phyloP scores from a whole-genome alignment of 2,329 filamentous ascomycete species.

The Xenoacremonium recifei region DNA sequence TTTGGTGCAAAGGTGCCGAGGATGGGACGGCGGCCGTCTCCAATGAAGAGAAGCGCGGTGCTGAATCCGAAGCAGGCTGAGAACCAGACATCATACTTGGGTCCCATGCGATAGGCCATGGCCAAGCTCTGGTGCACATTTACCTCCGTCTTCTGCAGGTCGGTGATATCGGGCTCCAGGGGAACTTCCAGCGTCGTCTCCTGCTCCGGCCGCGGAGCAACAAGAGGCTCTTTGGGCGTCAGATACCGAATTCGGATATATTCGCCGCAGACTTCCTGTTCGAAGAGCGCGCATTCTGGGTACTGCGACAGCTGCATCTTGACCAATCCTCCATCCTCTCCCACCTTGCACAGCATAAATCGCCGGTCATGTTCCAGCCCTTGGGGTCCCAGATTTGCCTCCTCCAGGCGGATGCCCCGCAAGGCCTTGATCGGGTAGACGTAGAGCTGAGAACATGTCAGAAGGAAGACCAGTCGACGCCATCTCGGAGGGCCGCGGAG shows the following conservation, averaged over 20 bases:
- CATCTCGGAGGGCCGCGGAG: no score
- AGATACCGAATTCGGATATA: constrained; percentile 44
- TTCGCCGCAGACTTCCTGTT: constrained; percentile 49
- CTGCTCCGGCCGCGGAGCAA: constrained; percentile 36
- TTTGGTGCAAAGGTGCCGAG: constrained; percentile 55
- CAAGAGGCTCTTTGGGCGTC: constrained; percentile 36
- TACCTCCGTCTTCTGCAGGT: constrained; percentile 49
- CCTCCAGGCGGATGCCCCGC: constrained; percentile 55
- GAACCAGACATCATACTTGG: constrained; percentile 64
- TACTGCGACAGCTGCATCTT: constrained; percentile 61
- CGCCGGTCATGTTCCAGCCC: constrained; percentile 65
- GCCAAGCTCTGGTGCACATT: constrained; percentile 59
- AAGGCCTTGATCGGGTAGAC: constrained; percentile 74
- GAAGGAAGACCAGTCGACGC: not conserved
- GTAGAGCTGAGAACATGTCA: constrained; percentile 47
- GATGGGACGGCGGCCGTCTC: constrained; percentile 56
- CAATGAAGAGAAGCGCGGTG: constrained; percentile 63
- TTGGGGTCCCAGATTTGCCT: constrained; percentile 55
- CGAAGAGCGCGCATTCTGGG: constrained; percentile 63
- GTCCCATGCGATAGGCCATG: constrained; percentile 62
- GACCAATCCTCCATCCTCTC: constrained; percentile 38
- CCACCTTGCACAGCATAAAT: constrained; percentile 66
- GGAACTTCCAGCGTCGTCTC: constrained; percentile 51
- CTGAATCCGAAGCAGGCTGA: constrained; percentile 62
- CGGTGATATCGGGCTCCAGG: constrained; percentile 48